phyloP scores from a whole-genome alignment of 371 early-diverging fungal genomes.

The Mucor sp. region DNA sequence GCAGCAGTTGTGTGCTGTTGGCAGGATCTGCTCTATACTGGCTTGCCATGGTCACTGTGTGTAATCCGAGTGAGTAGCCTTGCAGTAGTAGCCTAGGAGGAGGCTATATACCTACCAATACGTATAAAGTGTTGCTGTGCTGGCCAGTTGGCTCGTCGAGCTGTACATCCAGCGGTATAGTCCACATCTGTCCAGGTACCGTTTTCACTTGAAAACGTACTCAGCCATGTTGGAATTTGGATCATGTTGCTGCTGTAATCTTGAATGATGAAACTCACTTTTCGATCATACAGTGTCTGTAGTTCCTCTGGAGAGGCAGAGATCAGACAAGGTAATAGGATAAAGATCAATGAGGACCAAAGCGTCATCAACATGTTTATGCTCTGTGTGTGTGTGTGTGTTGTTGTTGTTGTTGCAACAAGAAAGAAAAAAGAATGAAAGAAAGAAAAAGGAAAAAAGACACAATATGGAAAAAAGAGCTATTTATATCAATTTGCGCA shows the following conservation, averaged over 20 bases:
- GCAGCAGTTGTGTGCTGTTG: slow-evolving; percentile 1
- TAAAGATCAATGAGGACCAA: neutral
- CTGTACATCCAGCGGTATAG: slow-evolving; percentile 27
- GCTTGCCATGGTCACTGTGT: slow-evolving; percentile 30
- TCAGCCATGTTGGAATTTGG: slow-evolving; percentile 16
- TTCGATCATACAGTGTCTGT: slow-evolving; percentile 18
- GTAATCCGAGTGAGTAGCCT: too few relatives aligned
- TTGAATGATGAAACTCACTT: slow-evolving; percentile 18
- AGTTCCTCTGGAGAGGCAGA: slow-evolving; percentile 5
- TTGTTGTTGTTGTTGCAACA: neutral
- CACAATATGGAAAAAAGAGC: neutral
- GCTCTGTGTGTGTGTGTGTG: too few relatives aligned
- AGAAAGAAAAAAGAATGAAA: neutral
- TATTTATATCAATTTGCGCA: neutral
- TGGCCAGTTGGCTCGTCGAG: slow-evolving; percentile 35
- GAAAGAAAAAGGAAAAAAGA: neutral
- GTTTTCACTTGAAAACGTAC: slow-evolving; percentile 4
- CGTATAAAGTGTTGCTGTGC: slow-evolving; percentile 30
- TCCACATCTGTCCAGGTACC: slow-evolving; percentile 30
- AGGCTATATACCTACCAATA: slow-evolving; percentile 19
- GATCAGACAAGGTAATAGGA: neutral
- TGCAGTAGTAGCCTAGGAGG: too few relatives aligned
- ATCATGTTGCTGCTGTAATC: slow-evolving; percentile 1
- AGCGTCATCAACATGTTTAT: neutral
- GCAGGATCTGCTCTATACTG: slow-evolving; percentile 9